Evolutionary conservation across 345 rosid genomes (phyloP).

Genomic region (Populus ilicifolia): DNA sequence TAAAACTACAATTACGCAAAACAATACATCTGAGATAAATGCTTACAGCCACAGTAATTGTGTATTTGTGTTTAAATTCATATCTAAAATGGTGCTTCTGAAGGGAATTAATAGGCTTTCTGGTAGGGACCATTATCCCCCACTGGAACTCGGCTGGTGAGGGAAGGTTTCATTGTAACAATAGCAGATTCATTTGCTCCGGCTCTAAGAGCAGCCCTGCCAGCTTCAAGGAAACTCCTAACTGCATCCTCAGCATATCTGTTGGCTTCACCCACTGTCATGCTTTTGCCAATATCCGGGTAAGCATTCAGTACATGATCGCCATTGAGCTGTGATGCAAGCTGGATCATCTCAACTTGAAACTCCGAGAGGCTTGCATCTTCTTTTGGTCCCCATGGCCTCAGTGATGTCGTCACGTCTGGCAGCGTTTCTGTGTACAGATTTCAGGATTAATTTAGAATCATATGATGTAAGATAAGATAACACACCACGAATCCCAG

Average conservation of each 20-base stretch:
- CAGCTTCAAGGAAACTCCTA: constrained; percentile 88
- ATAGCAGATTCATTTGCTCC: constrained; percentile 92
- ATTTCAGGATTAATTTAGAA: constrained; percentile 15
- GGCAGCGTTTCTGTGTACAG: constrained; percentile 67
- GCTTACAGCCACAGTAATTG: not conserved
- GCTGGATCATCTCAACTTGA: constrained; percentile 92
- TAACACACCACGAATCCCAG: not conserved
- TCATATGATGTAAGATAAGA: not conserved
- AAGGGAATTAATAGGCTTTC: constrained; percentile 14
- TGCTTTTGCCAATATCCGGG: constrained; percentile 78
- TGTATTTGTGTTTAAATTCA: not conserved
- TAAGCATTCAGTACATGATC: constrained; percentile 74
- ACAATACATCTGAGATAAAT: not conserved
- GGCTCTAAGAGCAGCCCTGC: constrained; percentile 76
- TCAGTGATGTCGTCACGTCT: constrained; percentile 46
- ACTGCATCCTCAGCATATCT: constrained; percentile 86
- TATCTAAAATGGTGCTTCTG: not conserved
- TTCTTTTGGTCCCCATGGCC: constrained; percentile 79
- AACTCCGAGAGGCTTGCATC: constrained; percentile 76
- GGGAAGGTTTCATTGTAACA: constrained; percentile 88
- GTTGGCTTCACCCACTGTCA: constrained; percentile 86
- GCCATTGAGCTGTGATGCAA: constrained; percentile 91
- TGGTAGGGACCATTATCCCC: constrained; percentile 7
- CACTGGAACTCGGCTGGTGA: constrained; percentile 46
- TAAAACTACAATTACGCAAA: no score